Base-by-base conservation (phyloP, 441 rosid genomes). In the Arabidopsis hybrid region DNA sequence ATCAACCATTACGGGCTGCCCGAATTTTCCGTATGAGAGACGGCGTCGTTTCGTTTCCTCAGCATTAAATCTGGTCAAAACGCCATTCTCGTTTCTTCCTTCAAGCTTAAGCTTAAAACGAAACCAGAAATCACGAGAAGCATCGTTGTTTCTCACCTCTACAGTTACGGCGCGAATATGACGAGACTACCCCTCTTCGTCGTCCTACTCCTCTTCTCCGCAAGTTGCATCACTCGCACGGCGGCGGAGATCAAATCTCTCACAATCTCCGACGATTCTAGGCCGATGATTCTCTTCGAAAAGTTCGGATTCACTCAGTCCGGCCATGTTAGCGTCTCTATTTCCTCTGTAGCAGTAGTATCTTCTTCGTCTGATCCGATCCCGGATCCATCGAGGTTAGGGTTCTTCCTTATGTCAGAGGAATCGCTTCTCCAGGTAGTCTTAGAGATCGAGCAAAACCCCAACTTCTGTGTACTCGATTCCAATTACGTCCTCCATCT, bases 241-340 rank as follows among this genome's bases (percentile, higher is more conserved):
- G 26, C 65, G 69, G 99, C 96, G 65, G 99, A 95, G 91, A 95
- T 88, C 83, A 93, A 88, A 75, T 72, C 89, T 53, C 83, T 88
- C n/a, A 87, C 76, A 7, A 90, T 95, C 39, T 35, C 84, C 50
- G 73, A 83, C 17, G 99, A 95, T 76, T 51, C 80, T 13, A 95
- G 97, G 11, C 82, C 97, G n/a, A 86, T 91, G 95, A 95, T 95
- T 78, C 92, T 90, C 77, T 91, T 95, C 76, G 98, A 93, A 65
- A 95, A 84, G 66, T 95, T 95, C 87, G 98, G 99, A 12, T 93
- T 95, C 88, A 91, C 99, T 1, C 92, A 70, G 79, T 67, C 82
- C 6, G 99, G 99, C 34, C 90, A 83, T 61, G 96, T 89, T 39
- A 46, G 69, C 49, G 77, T 95, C 72, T 58, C 86, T 34, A 91